Percentiles rank a stretch among this genome's conserved stretches.
Evolutionary conservation across 345 rosid species (phyloP).

Genomic region (Toxicodendron radicans): DNA sequence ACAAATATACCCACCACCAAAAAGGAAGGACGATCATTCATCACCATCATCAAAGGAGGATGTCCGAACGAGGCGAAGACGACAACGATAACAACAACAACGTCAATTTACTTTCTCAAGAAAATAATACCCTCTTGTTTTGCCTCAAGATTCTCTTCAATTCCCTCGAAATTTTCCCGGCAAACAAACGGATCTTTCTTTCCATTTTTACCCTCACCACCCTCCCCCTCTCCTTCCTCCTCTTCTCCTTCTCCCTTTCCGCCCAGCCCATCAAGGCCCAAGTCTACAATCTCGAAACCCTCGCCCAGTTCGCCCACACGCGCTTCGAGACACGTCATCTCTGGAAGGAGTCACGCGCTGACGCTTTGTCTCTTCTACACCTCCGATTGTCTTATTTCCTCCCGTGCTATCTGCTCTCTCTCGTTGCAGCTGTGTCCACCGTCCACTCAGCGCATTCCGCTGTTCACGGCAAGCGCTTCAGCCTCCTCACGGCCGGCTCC

Average conservation of each 20-base stretch:
- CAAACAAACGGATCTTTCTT: slow-evolving; percentile 46
- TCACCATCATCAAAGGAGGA: neutral
- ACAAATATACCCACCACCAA: no score
- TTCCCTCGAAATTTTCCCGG: slow-evolving; percentile 43
- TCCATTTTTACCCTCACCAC: slow-evolving; percentile 44
- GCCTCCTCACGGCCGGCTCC: slow-evolving; percentile 27
- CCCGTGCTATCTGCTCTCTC: slow-evolving; percentile 59
- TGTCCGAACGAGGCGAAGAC: slow-evolving; percentile 23
- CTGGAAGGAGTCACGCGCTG: slow-evolving; percentile 62
- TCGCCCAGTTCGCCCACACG: slow-evolving; percentile 47
- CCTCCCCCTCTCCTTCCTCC: slow-evolving; percentile 61
- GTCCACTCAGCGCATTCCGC: slow-evolving; percentile 33
- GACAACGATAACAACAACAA: neutral
- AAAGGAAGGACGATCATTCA: no score
- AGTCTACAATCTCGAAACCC: slow-evolving; percentile 54
- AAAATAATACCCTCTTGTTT: neutral
- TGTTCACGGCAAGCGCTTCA: slow-evolving; percentile 26
- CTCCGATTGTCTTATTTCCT: slow-evolving; percentile 43
- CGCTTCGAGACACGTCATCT: slow-evolving; percentile 65
- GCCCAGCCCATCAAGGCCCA: slow-evolving; percentile 49
- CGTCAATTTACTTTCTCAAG: neutral
- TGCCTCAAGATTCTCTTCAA: slow-evolving; percentile 27
- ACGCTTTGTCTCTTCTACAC: slow-evolving; percentile 55
- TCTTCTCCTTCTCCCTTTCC: slow-evolving; percentile 51
- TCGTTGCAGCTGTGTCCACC: slow-evolving; percentile 39